Evolutionary conservation across 495 filamentous ascomycete species (phyloP).

Genomic region (Tuber umbilicatum): DNA sequence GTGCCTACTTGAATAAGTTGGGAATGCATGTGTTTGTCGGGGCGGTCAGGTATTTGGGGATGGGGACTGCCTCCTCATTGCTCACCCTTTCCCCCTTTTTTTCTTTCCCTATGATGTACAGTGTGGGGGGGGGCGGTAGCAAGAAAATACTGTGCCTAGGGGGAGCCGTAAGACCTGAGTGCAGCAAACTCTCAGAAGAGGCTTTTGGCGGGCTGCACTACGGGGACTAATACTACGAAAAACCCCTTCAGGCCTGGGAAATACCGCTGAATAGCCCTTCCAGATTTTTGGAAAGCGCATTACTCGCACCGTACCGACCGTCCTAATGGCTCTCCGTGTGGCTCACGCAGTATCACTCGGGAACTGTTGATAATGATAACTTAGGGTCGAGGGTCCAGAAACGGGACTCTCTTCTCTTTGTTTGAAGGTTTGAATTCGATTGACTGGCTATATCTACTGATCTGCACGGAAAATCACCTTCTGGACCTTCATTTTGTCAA

Average conservation of each 20-base stretch:
- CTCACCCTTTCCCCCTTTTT: background rate
- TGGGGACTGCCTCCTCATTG: background rate
- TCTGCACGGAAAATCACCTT: conserved; percentile 59
- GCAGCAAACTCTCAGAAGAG: background rate
- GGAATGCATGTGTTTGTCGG: background rate
- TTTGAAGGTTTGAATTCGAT: background rate
- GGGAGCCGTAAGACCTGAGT: background rate
- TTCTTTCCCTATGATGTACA: background rate
- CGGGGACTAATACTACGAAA: background rate
- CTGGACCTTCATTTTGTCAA: conserved; percentile 86
- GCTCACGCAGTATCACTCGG: background rate
- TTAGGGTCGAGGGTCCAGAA: background rate
- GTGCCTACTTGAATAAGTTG: background rate
- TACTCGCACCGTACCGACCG: background rate
- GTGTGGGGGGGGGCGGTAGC: background rate
- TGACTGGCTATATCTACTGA: background rate
- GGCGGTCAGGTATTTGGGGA: background rate
- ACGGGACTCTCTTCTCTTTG: background rate
- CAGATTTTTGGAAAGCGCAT: background rate
- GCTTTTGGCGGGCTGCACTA: background rate
- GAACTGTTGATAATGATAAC: background rate
- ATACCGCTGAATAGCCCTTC: background rate
- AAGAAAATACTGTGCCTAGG: background rate
- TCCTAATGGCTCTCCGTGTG: background rate
- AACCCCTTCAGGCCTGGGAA: background rate